Base-by-base conservation (phyloP, 495 filamentous ascomycete species). In the Parathielavia appendiculata region DNA sequence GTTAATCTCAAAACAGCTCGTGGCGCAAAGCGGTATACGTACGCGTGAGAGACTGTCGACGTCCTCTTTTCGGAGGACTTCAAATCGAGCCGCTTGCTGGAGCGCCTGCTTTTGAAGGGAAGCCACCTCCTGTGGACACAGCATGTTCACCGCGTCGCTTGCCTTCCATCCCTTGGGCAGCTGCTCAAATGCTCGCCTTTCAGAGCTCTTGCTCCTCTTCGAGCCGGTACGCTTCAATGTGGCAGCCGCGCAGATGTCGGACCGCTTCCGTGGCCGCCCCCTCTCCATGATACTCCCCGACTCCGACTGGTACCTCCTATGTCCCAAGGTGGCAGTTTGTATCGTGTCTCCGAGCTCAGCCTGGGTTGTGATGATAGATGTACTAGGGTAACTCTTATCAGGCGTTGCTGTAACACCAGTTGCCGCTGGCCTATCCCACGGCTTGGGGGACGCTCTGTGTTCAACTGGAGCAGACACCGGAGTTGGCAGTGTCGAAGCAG, bases 1-100 rank as follows among this genome's bases (percentile, higher is more conserved):
- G n/a, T n/a, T n/a, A n/a, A n/a, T 30, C 38, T 30, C 7, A 45
- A 30, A 14, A 35, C 12, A 39, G 19, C 17, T 34, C 2, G 19
- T 32, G 32, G 35, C 44, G 41, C 36, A 8, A 51, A 60, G 53
- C 47, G 26, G 26, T 30, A 36, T 44, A 60, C 76, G 56, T 73
- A 85, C 83, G 69, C 77, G 78, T 13, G 85, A 86, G 16, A 89
- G 72, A 17, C 72, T 73, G 44, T 86, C 83, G 17, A 90, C 86
- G 55, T 89, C 85, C 47, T 83, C 81, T 58, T 79, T 77, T 45
- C 75, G 72, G n/a, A 90, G 73, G 11, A 90, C 81, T 66, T 87
- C 81, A 59, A 89, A 90, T 26, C 80, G 77, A 32, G 81, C 72
- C 1, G 82, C 83, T 66, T 88, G 84, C 30, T 79, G 79, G 14